Conservation (phyloP, 441 rosid genomes). For the Kokia cookei region DNA sequence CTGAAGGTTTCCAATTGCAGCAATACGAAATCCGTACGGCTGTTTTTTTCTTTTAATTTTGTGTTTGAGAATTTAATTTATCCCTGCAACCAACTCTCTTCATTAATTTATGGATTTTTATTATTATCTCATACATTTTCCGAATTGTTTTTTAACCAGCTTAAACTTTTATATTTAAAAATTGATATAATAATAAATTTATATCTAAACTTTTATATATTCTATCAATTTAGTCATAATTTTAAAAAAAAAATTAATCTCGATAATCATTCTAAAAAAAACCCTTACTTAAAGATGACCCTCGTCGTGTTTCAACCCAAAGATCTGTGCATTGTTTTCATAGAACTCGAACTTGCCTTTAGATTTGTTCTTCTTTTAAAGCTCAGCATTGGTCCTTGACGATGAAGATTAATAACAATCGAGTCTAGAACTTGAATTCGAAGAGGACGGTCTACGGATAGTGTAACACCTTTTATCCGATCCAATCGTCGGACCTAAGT, state of each 20-base stretch:
- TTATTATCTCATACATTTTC: too few species aligned
- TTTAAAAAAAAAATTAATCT: too few species aligned
- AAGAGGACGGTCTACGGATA: slow-evolving; percentile 49
- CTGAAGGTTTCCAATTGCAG: slow-evolving; percentile 47
- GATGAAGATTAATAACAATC: slow-evolving; percentile 30
- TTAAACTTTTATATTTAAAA: too few species aligned
- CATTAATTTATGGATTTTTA: too few species aligned
- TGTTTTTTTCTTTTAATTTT: background rate
- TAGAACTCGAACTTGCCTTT: slow-evolving; percentile 82
- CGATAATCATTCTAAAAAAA: slow-evolving; percentile 53
- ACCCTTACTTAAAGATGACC: slow-evolving; percentile 64
- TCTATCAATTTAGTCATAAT: too few species aligned
- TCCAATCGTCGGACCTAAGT: too few species aligned
- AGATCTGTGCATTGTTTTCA: slow-evolving; percentile 93
- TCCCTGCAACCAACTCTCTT: too few species aligned
- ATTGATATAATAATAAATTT: too few species aligned
- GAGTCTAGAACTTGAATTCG: slow-evolving; percentile 22
- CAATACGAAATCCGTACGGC: slow-evolving; percentile 48
- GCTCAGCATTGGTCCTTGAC: slow-evolving; percentile 31
- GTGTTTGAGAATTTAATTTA: too few species aligned
- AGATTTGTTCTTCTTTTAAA: slow-evolving; percentile 49
- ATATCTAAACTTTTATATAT: too few species aligned
- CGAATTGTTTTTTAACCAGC: too few species aligned
- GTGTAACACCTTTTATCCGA: slow-evolving; percentile 27
- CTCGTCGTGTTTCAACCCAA: slow-evolving; percentile 73